A percentile compares a stretch with the other conserved stretches of the same genome.
phyloP scores from a whole-genome alignment of 495 filamentous ascomycete genomes.

The Podospora conica region DNA sequence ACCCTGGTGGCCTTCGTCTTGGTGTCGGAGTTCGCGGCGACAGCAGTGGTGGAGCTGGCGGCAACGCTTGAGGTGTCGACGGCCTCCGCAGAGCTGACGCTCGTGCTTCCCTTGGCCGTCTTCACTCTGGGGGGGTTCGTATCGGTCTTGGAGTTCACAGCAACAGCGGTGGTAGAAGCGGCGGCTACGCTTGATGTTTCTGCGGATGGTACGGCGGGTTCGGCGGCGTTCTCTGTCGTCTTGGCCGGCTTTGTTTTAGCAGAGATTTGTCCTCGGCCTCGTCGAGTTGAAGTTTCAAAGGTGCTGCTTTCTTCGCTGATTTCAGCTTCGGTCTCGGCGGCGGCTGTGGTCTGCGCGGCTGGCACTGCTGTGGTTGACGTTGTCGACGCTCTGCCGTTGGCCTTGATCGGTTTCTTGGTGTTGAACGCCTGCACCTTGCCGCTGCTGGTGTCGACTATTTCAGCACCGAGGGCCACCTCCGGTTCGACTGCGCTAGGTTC shows the following conservation, averaged over 20 bases:
- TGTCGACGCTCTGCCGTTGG: background rate
- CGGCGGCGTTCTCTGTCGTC: background rate
- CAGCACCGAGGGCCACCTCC: background rate
- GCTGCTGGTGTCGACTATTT: background rate
- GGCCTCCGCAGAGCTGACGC: background rate
- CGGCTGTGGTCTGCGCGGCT: background rate
- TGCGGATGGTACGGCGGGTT: background rate
- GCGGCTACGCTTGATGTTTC: background rate
- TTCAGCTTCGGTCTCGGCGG: background rate
- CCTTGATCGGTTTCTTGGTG: slow-evolving; percentile 1
- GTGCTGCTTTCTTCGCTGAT: background rate
- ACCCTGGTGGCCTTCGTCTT: background rate
- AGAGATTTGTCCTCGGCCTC: background rate
- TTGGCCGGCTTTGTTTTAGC: slow-evolving; percentile 1
- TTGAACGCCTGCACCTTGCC: background rate
- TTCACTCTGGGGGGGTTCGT: background rate
- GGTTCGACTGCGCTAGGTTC: background rate
- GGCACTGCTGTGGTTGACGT: background rate
- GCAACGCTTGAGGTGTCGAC: background rate
- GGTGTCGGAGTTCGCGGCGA: background rate
- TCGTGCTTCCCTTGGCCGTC: background rate
- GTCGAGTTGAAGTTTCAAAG: background rate
- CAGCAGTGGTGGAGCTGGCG: background rate
- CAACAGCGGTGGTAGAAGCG: background rate
- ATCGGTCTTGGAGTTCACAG: background rate